Conservation (phyloP, 805 yeast genomes). For the Candida verbasci region DNA sequence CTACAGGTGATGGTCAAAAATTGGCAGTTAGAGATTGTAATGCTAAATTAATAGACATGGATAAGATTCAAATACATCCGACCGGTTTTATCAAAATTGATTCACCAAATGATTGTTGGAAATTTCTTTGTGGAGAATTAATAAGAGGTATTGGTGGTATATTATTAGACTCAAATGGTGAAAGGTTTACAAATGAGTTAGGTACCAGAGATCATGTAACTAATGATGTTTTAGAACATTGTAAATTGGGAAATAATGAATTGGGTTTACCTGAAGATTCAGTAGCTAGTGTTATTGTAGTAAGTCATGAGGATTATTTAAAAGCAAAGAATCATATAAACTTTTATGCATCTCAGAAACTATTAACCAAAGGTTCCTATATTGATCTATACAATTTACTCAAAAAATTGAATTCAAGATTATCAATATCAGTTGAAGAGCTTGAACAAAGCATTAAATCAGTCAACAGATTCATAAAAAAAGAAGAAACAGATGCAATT, state of each 20-base stretch:
- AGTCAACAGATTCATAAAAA: conserved; percentile 9
- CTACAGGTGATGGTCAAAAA: conserved; percentile 57
- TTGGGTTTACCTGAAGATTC: conserved; percentile 5
- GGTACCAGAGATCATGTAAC: conserved; percentile 52
- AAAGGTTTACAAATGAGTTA: conserved; percentile 53
- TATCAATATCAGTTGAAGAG: conserved; percentile 6
- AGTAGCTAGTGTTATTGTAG: conserved; percentile 20
- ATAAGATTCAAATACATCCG: conserved; percentile 58
- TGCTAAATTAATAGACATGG: conserved; percentile 53
- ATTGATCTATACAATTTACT: conserved; percentile 14
- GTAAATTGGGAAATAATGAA: conserved; percentile 13
- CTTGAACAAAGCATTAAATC: conserved; percentile 14
- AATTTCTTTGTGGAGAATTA: conserved; percentile 58
- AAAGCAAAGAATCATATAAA: conserved; percentile 47
- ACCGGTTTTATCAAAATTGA: conserved; percentile 51
- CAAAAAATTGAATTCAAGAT: conserved; percentile 12
- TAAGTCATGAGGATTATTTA: conserved; percentile 42
- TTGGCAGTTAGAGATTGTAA: conserved; percentile 41
- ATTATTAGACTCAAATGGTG: conserved; percentile 43
- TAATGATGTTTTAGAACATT: conserved; percentile 29
- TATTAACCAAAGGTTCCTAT: conserved; percentile 21
- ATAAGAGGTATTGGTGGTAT: conserved; percentile 59
- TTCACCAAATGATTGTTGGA: conserved; percentile 40
- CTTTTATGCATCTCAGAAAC: conserved; percentile 36
- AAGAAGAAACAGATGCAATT: conserved; percentile 22